These are phyloP conservation scores for Epithemia pelagica DNA, from an alignment of 108 stramenopile genomes.

Conservation along the genomic window DNA sequence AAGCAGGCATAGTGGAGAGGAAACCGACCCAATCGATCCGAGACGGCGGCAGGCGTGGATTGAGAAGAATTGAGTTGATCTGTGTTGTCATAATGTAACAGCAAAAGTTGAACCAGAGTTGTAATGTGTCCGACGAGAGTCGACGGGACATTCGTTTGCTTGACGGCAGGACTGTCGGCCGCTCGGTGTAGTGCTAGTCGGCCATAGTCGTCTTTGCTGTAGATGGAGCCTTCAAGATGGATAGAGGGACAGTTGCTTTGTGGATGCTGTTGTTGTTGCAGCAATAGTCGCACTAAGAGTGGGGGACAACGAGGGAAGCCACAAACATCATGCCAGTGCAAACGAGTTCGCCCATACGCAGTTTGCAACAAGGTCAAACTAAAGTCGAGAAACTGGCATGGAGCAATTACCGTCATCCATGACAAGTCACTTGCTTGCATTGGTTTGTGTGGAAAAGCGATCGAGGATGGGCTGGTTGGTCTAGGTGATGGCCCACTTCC, in stretches of 20 bases:
- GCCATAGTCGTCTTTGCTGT: constrained; percentile 15
- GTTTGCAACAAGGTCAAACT: constrained; percentile 13
- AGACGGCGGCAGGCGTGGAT: constrained; percentile 9
- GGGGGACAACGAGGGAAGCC: constrained; percentile 23
- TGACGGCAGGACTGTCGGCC: not conserved
- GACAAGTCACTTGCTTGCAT: constrained; percentile 3
- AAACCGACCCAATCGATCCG: constrained; percentile 19
- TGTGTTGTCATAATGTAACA: not conserved
- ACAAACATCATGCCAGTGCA: constrained; percentile 14
- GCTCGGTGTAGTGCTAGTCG: constrained; percentile 23
- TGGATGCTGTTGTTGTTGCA: not conserved
- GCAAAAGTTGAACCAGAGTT: not conserved
- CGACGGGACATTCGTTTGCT: constrained; percentile 5
- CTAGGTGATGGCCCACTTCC: not conserved
- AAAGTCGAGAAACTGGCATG: constrained; percentile 19
- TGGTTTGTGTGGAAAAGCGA: not conserved
- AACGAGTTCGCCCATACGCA: not conserved
- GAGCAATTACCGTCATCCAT: constrained; percentile 26
- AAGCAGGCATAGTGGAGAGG: constrained; percentile 28
- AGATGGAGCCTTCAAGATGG: not conserved
- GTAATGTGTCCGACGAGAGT: not conserved
- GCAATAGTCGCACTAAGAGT: constrained; percentile 13
- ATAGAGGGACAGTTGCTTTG: not conserved
- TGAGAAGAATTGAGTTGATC: constrained; percentile 8
- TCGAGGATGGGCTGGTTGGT: not conserved